Conservation (phyloP, 441 rosid genomes). For the Pelargonium australe region DNA sequence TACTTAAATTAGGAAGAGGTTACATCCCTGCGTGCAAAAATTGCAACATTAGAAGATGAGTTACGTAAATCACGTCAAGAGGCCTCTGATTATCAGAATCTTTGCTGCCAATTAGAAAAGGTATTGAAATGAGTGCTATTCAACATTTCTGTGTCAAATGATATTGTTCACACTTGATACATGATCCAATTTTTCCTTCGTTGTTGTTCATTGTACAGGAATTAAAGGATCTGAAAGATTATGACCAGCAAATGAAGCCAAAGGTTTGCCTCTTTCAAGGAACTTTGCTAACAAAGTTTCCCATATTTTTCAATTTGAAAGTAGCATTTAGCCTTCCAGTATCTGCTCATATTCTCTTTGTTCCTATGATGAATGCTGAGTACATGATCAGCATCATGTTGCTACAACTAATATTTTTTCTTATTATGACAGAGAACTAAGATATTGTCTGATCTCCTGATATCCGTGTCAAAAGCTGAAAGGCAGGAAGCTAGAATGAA, state of each 20-base stretch:
- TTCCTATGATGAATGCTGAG: not conserved
- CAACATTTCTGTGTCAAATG: slow-evolving; percentile 9
- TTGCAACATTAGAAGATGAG: slow-evolving; percentile 72
- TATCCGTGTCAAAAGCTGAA: slow-evolving; percentile 93
- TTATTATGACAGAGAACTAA: slow-evolving; percentile 65
- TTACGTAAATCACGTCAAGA: slow-evolving; percentile 66
- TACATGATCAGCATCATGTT: slow-evolving; percentile 6
- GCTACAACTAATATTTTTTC: slow-evolving; percentile 7
- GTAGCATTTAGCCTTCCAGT: not conserved
- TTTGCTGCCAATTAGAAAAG: slow-evolving; percentile 61
- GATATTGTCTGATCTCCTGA: slow-evolving; percentile 86
- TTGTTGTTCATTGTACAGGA: slow-evolving; percentile 46
- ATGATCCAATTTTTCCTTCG: slow-evolving; percentile 8
- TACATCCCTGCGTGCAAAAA: slow-evolving; percentile 55
- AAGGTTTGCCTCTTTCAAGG: slow-evolving; percentile 43
- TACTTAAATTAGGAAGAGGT: slow-evolving; percentile 58
- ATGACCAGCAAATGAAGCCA: slow-evolving; percentile 81
- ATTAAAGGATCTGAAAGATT: slow-evolving; percentile 72
- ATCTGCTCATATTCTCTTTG: not conserved
- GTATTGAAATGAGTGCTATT: slow-evolving; percentile 32
- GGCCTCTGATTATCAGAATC: slow-evolving; percentile 49
- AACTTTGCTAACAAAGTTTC: slow-evolving; percentile 9
- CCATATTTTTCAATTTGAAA: not conserved
- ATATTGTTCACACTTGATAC: slow-evolving; percentile 9
- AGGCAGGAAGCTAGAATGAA: slow-evolving; percentile 96